phyloP scores from a whole-genome alignment of 106 monocot genomes.

The Ottelia alismoides region DNA sequence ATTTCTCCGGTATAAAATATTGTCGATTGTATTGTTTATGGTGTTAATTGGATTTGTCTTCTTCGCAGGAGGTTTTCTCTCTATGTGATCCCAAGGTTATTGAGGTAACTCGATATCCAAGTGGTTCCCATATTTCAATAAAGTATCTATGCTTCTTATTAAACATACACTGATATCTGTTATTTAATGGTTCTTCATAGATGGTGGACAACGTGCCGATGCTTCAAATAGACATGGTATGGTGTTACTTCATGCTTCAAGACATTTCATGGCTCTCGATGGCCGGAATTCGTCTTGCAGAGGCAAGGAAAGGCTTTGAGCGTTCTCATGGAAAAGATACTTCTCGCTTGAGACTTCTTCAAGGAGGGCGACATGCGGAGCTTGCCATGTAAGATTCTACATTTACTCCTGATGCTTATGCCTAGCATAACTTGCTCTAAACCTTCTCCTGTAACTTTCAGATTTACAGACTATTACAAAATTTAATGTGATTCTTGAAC shows the following conservation, averaged over 20 bases:
- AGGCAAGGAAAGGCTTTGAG: constrained; percentile 82
- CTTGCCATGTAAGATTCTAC: constrained; percentile 85
- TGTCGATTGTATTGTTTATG: background rate
- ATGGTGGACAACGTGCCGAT: constrained; percentile 94
- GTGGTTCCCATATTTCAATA: background rate
- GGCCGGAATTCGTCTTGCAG: constrained; percentile 64
- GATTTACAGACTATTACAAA: no score
- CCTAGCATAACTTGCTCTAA: no score
- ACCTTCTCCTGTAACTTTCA: no score
- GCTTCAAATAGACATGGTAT: constrained; percentile 90
- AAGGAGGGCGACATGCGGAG: constrained; percentile 63
- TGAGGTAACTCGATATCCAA: constrained; percentile 37
- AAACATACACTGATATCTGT: background rate
- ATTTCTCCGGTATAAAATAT: background rate
- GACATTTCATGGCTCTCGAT: constrained; percentile 77
- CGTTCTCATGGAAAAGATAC: constrained; percentile 85
- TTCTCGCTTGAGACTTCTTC: constrained; percentile 58
- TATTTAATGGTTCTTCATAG: constrained; percentile 10
- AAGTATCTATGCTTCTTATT: background rate
- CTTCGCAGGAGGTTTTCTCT: constrained; percentile 75
- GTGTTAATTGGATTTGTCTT: background rate
- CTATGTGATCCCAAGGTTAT: constrained; percentile 63
- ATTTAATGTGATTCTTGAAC: no score
- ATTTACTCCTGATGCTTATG: no score
- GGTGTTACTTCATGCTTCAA: constrained; percentile 94